Base-by-base conservation (phyloP, 2,329 filamentous ascomycete genomes). In the Fusarium nurragi region DNA sequence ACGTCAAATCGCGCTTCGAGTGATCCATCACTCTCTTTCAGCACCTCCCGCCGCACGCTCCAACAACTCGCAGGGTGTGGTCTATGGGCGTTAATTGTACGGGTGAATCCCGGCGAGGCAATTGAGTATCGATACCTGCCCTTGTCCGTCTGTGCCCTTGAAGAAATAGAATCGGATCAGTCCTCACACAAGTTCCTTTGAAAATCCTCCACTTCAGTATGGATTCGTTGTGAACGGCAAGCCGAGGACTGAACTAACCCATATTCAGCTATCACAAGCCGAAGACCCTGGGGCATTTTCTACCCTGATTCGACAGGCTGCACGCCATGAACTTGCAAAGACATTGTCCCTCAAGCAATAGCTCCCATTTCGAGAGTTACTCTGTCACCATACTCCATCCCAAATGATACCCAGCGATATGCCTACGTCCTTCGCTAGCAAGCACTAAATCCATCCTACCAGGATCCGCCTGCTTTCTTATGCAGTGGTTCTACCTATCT, bases 101-200 rank as follows among this genome's bases (percentile, higher is more conserved):
- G 16, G 7, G 9, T 16, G 16, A 34, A 34, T 4, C 14, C 38
- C 13, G 10, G 19, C n/a, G 12, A 36, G 22, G n/a, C 28, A 28
- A 18, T 23, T 28, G 41, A 36, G 65, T 54, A 64, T 43, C 26
- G 49, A 58, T 60, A 57, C 52, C 23, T 49, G n/a, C 22, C 28
- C 46, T 34, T 54, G 54, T 58, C 41, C 41, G 51, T 55, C 45
- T 51, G 54, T 60, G 54, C 62, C 40, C 22, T 41, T 13, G 40
- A 51, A 40, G 50, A 54, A 59, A 49, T 60, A 67, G 57, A 57
- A 56, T 56, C 45, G 44, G 48, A 47, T 56, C 48, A 65, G 49
- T 21, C 47, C 40, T 69, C 69, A 65, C 69, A 32, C 19, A 19
- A 47, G 50, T 56, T 57, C 60, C 61, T 61, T 66, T 54, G 54